Conservation (phyloP, 192 early-diverging fungal species). For the Coemansia sp. region DNA sequence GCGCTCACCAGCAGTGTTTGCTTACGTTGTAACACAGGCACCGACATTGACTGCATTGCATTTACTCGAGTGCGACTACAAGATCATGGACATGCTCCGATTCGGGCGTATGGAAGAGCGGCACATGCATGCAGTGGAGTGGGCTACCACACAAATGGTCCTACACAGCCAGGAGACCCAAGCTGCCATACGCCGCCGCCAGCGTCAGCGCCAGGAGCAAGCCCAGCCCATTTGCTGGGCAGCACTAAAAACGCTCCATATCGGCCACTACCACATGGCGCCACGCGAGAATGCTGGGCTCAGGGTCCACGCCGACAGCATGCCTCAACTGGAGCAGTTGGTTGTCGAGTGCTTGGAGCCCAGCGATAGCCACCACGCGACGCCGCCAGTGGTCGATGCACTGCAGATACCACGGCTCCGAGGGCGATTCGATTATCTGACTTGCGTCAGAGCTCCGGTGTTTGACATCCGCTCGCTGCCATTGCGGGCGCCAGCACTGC, state of each 20-base stretch:
- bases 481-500: slow-evolving; percentile 10
- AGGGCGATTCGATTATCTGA: slow-evolving; percentile 12
- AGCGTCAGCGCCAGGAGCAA: neutral
- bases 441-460: slow-evolving; percentile 18
- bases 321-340: slow-evolving; percentile 15
- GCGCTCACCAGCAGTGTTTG: slow-evolving; percentile 24
- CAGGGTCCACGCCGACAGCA: slow-evolving; percentile 16
- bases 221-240: slow-evolving; percentile 5
- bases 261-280: slow-evolving; percentile 16
- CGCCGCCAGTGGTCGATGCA: slow-evolving; percentile 5
- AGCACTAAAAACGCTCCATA: slow-evolving; percentile 4
- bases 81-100: slow-evolving; percentile 19
- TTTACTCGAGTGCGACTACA: slow-evolving; percentile 24
- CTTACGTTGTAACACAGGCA: slow-evolving; percentile 23
- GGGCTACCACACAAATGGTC: slow-evolving; percentile 13
- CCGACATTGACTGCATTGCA: slow-evolving; percentile 21
- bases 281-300: slow-evolving; percentile 21
- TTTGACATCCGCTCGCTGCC: slow-evolving; percentile 21
- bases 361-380: slow-evolving; percentile 22
- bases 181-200: neutral
- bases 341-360: slow-evolving; percentile 16
- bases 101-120: slow-evolving; percentile 17
- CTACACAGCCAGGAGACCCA: slow-evolving; percentile 13
- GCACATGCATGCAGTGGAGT: slow-evolving; percentile 19
- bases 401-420: slow-evolving; percentile 20